phyloP scores from a whole-genome alignment of 768 basidiomycete species.

The Mycena latifolia region DNA sequence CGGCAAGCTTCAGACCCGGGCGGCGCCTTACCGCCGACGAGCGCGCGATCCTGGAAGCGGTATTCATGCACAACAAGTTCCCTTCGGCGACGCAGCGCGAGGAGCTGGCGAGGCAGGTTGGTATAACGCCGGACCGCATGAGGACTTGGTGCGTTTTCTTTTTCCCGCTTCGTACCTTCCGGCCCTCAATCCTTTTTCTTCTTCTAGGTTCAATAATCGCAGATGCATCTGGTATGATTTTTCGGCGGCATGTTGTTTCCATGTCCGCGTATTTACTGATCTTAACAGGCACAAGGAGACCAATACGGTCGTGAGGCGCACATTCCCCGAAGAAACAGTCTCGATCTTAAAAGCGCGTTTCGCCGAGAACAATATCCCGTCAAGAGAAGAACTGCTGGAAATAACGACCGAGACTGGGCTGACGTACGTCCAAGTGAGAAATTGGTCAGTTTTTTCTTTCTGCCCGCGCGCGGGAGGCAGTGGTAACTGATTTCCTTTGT shows the following conservation, averaged over 20 bases:
- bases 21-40: not conserved
- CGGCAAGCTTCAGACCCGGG: not conserved
- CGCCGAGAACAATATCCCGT: not conserved
- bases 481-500: too few species aligned
- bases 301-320: not conserved
- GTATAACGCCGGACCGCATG: not conserved
- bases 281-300: not conserved
- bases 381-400: not conserved
- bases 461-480: too few species aligned
- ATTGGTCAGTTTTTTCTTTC: not conserved
- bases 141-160: not conserved
- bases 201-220: not conserved
- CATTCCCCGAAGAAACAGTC: not conserved
- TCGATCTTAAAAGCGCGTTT: not conserved
- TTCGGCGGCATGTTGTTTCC: too few species aligned
- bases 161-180: not conserved
- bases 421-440: not conserved
- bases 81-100: not conserved
- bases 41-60: not conserved
- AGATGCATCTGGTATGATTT: not conserved
- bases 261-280: not conserved
- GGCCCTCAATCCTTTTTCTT: not conserved
- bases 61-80: not conserved
- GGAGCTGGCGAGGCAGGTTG: not conserved
- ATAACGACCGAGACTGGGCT: not conserved